phyloP scores from a whole-genome alignment of 495 filamentous ascomycete species.

The Monascus purpureus region DNA sequence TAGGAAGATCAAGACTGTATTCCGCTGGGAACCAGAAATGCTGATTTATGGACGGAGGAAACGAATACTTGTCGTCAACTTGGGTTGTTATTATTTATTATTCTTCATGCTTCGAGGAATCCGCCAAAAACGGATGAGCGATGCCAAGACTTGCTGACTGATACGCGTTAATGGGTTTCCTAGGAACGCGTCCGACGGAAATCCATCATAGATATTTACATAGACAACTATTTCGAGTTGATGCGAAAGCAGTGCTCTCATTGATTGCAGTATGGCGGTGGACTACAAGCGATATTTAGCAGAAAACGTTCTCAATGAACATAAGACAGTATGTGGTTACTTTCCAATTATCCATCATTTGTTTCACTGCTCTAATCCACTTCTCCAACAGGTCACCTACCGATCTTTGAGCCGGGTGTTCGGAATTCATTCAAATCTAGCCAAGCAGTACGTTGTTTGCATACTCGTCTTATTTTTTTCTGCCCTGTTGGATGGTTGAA shows the following conservation, averaged over 20 bases:
- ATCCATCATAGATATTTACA: not conserved
- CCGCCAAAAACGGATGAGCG: too few relatives aligned
- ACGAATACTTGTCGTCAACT: too few relatives aligned
- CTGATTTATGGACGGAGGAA: too few relatives aligned
- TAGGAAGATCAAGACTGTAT: too few relatives aligned
- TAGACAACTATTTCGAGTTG: too few relatives aligned
- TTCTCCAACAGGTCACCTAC: conserved; percentile 72
- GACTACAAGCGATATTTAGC: conserved; percentile 61
- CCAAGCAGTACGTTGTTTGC: conserved; percentile 54
- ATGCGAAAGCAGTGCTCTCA: too few relatives aligned
- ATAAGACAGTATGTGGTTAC: conserved; percentile 46
- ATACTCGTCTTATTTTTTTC: not conserved
- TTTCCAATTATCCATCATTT: not conserved
- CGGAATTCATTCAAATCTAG: conserved; percentile 66
- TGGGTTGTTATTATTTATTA: too few relatives aligned
- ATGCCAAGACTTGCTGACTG: conserved; percentile 35
- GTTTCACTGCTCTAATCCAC: not conserved
- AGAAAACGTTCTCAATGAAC: conserved; percentile 62
- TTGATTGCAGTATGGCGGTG: conserved; percentile 28
- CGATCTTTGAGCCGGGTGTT: conserved; percentile 64
- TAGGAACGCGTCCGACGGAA: conserved; percentile 18
- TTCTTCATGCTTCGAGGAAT: too few relatives aligned
- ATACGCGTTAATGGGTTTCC: conserved; percentile 37
- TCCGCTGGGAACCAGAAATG: too few relatives aligned
- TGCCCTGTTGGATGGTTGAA: not conserved